A percentile compares a stretch with the other conserved stretches of the same genome.
Evolutionary conservation across 2,329 filamentous ascomycete species (phyloP).

Genomic region (Paraphaeosphaeria minitans): DNA sequence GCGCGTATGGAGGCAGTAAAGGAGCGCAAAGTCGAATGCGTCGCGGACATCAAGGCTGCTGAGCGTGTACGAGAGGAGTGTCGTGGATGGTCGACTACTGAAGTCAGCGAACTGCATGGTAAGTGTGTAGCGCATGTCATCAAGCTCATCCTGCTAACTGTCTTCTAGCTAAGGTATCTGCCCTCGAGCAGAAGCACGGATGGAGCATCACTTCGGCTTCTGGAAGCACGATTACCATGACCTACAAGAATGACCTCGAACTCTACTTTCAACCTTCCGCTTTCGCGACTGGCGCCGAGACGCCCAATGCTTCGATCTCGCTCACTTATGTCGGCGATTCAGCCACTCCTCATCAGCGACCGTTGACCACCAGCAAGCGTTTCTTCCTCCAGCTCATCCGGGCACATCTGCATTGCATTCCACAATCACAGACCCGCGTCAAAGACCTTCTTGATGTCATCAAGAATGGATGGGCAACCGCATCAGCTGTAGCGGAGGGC

Average conservation of each 20-base stretch:
- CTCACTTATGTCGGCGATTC: slow-evolving; percentile 71
- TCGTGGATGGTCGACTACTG: slow-evolving; percentile 82
- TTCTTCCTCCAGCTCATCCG: slow-evolving; percentile 77
- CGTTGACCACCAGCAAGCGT: slow-evolving; percentile 68
- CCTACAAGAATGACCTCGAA: slow-evolving; percentile 73
- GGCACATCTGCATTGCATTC: slow-evolving; percentile 67
- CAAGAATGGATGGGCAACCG: slow-evolving; percentile 68
- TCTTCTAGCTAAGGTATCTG: slow-evolving; percentile 64
- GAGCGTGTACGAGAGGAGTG: slow-evolving; percentile 86
- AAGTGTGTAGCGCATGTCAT: slow-evolving; percentile 32
- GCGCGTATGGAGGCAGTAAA: slow-evolving; percentile 65
- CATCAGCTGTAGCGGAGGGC: slow-evolving; percentile 63
- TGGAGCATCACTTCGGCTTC: slow-evolving; percentile 73
- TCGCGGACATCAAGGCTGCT: slow-evolving; percentile 78
- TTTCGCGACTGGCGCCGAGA: slow-evolving; percentile 58
- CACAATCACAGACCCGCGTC: slow-evolving; percentile 63
- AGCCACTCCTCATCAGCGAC: slow-evolving; percentile 58
- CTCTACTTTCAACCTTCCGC: slow-evolving; percentile 71
- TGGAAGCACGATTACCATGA: slow-evolving; percentile 68
- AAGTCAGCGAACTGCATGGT: slow-evolving; percentile 82
- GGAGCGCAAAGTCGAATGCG: slow-evolving; percentile 70
- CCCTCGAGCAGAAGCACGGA: slow-evolving; percentile 68
- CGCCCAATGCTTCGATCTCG: slow-evolving; percentile 60
- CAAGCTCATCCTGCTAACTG: slow-evolving; percentile 43
- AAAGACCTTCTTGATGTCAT: slow-evolving; percentile 65